These are phyloP conservation scores for Echinochloa phyllopogon DNA, from an alignment of 176 grass and related monocot species.

Conservation along the genomic window DNA sequence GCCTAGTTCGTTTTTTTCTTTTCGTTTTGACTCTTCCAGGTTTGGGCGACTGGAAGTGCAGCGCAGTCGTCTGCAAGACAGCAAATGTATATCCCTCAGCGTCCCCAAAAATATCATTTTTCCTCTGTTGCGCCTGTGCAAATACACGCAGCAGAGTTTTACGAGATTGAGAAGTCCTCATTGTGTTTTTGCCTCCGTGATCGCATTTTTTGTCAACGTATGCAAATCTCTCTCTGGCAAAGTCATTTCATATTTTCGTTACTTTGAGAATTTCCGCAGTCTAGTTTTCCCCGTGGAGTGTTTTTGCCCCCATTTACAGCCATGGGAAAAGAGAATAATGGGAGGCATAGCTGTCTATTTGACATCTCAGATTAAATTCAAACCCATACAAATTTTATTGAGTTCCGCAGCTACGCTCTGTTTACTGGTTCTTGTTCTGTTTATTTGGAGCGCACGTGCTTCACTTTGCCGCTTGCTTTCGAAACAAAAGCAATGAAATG, in stretches of 20 bases:
- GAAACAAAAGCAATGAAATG: background rate
- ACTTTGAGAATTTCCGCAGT: background rate
- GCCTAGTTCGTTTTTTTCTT: background rate
- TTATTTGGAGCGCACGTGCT: background rate
- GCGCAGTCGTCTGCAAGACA: background rate
- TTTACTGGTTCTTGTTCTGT: background rate
- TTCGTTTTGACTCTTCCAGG: background rate
- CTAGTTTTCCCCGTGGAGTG: background rate
- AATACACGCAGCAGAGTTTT: background rate
- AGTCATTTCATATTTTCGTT: background rate
- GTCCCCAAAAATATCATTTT: background rate
- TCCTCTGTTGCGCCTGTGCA: background rate
- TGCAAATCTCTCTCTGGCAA: background rate
- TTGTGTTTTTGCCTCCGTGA: background rate
- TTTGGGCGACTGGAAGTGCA: background rate
- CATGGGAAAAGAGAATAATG: background rate
- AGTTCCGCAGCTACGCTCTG: background rate
- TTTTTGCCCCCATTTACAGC: background rate
- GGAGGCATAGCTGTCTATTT: background rate
- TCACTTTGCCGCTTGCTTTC: background rate
- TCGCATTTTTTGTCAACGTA: background rate
- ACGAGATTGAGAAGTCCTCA: background rate
- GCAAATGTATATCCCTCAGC: conserved; percentile 18
- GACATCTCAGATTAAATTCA: background rate
- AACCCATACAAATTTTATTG: background rate